Base-by-base conservation (phyloP, 352 stramenopile species). In the Pythium aquatile region DNA sequence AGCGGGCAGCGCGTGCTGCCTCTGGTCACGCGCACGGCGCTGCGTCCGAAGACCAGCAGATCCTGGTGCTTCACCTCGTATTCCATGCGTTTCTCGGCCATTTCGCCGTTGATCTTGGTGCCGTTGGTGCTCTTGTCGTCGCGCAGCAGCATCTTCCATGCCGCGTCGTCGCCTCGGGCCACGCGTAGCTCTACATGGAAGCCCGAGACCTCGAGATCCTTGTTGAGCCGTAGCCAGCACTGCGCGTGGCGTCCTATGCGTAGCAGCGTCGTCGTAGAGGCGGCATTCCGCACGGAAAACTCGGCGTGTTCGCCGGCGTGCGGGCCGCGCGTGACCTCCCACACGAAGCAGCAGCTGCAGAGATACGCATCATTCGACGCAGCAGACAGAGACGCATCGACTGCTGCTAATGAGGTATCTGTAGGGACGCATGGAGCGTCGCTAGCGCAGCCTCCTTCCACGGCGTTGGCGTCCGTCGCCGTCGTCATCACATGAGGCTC, bases 81-180 rank as follows among this genome's bases (percentile, higher is more conserved):
- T n/a, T 77, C 47, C 39, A 70, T 37, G 1, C 64, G 61, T 5
- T 61, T 10, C 10, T 51, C 55, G 1, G 81, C 46, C 1, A 53
- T n/a, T 33, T 69, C 61, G 17, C 75, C 78, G 55, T 90, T 90
- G 37, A 85, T 39, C 53, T 77, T 78, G 17, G 81, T 78, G 24
- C 81, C 81, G 51, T 90, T 90, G 30, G 81, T 90, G 63, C 78
- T 87, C 48, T 75, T 73, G n/a, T 60, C 29, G 53, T 90, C 81
- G 9, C 70, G 52, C 30, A 73, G 20, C 28, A 26, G 5, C 26
- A 73, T 47, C 9, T 17, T 17, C 26, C 40, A n/a, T 0, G 2
- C 8, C n/a, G 5, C 1, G 28, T 6, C 24, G 37, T 20, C 20
- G 17, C 8, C 7, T 3, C 6, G 6, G 35, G 78, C 10, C 17